phyloP scores from a whole-genome alignment of 2,329 filamentous ascomycete species.

The Colletotrichum filicis region DNA sequence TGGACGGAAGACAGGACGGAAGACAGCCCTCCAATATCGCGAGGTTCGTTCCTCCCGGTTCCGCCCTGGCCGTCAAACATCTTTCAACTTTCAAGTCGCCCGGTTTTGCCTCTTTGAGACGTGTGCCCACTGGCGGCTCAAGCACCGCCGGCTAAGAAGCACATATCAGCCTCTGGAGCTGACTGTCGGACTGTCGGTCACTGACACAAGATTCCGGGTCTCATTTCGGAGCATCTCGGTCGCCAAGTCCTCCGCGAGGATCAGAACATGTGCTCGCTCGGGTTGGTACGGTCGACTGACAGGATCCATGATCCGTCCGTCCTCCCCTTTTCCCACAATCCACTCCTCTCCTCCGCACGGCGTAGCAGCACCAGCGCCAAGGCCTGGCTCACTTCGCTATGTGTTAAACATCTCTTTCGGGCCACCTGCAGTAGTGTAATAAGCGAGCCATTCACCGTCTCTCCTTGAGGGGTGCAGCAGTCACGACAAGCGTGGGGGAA shows the following conservation, averaged over 20 bases:
- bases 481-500: slow-evolving; percentile 22
- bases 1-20: neutral
- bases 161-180: slow-evolving; percentile 18
- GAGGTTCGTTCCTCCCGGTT: slow-evolving; percentile 3
- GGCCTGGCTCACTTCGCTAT: slow-evolving; percentile 17
- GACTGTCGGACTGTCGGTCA: slow-evolving; percentile 34
- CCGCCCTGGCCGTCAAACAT: slow-evolving; percentile 10
- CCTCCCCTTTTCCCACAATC: neutral
- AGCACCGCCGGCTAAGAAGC: slow-evolving; percentile 15
- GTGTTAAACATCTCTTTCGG: slow-evolving; percentile 8
- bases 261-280: slow-evolving; percentile 7
- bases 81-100: slow-evolving; percentile 20
- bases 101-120: slow-evolving; percentile 14
- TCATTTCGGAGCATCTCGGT: slow-evolving; percentile 34
- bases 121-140: slow-evolving; percentile 22
- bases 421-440: slow-evolving; percentile 30
- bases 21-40: neutral
- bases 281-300: slow-evolving; percentile 26
- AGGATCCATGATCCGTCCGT: slow-evolving; percentile 19
- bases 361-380: slow-evolving; percentile 3
- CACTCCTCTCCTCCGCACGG: slow-evolving; percentile 3
- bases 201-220: slow-evolving; percentile 23
- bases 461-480: neutral
- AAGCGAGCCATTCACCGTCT: slow-evolving; percentile 31
- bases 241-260: slow-evolving; percentile 27